Evolutionary conservation across 805 yeast species (phyloP).

Genomic region (Candida yuanshanica): DNA sequence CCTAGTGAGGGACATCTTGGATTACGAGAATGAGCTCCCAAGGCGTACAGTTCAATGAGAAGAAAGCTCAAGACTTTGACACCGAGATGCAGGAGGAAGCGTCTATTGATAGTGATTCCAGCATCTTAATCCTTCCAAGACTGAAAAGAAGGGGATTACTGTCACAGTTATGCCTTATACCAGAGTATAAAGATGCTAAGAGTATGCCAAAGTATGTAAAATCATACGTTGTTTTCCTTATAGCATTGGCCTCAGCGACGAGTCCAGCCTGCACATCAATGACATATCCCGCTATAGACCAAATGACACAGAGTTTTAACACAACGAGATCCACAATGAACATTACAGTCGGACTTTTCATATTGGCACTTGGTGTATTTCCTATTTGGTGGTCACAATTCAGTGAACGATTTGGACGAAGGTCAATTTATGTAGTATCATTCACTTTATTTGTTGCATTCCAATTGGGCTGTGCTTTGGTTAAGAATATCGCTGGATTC

Average conservation of each 20-base stretch:
- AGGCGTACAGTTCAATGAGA: too few relatives aligned
- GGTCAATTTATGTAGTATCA: slow-evolving; percentile 68
- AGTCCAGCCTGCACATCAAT: slow-evolving; percentile 91
- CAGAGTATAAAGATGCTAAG: slow-evolving; percentile 70
- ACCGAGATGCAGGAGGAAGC: too few relatives aligned
- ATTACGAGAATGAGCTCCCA: too few relatives aligned
- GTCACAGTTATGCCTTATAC: slow-evolving; percentile 41
- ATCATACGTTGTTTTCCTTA: slow-evolving; percentile 46
- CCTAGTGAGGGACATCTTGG: too few relatives aligned
- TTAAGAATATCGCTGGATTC: slow-evolving; percentile 53
- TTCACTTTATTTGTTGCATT: slow-evolving; percentile 58
- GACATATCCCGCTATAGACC: slow-evolving; percentile 67
- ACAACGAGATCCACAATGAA: slow-evolving; percentile 59
- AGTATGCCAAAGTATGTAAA: slow-evolving; percentile 48
- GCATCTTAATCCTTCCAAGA: slow-evolving; percentile 4
- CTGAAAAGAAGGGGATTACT: slow-evolving; percentile 45
- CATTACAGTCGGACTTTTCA: slow-evolving; percentile 71
- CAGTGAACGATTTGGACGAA: slow-evolving; percentile 68
- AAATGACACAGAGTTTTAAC: slow-evolving; percentile 45
- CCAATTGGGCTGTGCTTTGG: slow-evolving; percentile 63
- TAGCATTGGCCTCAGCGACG: slow-evolving; percentile 67
- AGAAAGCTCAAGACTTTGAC: too few relatives aligned
- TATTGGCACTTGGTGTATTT: slow-evolving; percentile 66
- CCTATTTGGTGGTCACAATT: slow-evolving; percentile 88
- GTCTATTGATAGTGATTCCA: background rate